A percentile compares a stretch with the other conserved stretches of the same genome.
These are phyloP conservation scores for Whalleya microplaca DNA, from an alignment of 2,329 filamentous ascomycete species.

Conservation along the genomic window DNA sequence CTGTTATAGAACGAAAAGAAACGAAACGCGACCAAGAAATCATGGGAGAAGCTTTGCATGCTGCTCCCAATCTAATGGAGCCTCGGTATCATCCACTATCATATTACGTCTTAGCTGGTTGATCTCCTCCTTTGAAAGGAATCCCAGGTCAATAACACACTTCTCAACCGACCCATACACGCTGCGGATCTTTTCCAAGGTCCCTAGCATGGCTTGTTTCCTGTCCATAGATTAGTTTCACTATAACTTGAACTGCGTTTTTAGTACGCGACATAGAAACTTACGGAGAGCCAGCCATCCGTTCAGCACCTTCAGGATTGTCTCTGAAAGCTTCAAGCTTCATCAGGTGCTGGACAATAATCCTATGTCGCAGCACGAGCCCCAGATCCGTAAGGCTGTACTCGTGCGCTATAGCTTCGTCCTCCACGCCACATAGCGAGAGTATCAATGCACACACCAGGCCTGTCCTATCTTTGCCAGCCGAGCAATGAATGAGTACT, in stretches of 20 bases:
- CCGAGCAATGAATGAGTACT: conserved; percentile 65
- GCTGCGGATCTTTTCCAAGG: conserved; percentile 55
- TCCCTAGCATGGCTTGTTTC: conserved; percentile 49
- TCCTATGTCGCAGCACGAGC: conserved; percentile 35
- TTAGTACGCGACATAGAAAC: conserved; percentile 16
- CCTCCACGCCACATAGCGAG: conserved; percentile 58
- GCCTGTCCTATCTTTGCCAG: conserved; percentile 70
- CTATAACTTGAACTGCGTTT: neutral
- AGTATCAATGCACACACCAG: conserved; percentile 64
- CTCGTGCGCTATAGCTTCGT: conserved; percentile 57
- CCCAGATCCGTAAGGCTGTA: conserved; percentile 64
- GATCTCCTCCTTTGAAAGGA: conserved; percentile 58
- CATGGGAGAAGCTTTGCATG: neutral
- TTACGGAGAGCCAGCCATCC: conserved; percentile 48
- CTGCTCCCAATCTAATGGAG: neutral
- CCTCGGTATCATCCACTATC: conserved; percentile 19
- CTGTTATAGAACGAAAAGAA: too few relatives aligned
- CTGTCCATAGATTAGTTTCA: conserved; percentile 29
- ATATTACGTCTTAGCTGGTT: conserved; percentile 29
- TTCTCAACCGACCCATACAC: conserved; percentile 64
- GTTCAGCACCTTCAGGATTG: conserved; percentile 45
- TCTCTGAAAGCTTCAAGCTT: conserved; percentile 52
- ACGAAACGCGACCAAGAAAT: neutral
- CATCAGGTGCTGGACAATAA: conserved; percentile 46
- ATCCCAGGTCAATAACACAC: conserved; percentile 62